Percentiles rank a stretch among this genome's conserved stretches.
Evolutionary conservation across 257 asterid genomes (phyloP).

Genomic region (Nicotiana noctiflora): DNA sequence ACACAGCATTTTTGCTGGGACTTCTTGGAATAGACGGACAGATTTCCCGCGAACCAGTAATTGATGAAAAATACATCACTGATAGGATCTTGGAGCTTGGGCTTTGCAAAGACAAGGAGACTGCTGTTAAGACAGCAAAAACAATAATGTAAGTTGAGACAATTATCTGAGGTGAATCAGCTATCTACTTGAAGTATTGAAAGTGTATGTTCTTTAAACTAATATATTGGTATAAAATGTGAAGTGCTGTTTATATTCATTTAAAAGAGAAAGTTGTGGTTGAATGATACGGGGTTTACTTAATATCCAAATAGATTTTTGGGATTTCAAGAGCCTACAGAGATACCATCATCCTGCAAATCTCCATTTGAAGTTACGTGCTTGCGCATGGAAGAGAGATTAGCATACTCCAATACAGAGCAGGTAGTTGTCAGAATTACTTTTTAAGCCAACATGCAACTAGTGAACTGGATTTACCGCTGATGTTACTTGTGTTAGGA

Average conservation of each 20-base stretch:
- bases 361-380: conserved; percentile 70
- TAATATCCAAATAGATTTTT: conserved; percentile 39
- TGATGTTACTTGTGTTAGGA: conserved; percentile 37
- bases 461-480: not conserved
- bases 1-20: conserved; percentile 30
- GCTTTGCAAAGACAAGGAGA: conserved; percentile 42
- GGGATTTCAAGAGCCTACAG: conserved; percentile 60
- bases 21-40: conserved; percentile 32
- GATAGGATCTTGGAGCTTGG: conserved; percentile 54
- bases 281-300: not conserved
- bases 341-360: conserved; percentile 57
- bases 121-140: conserved; percentile 62
- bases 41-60: conserved; percentile 17
- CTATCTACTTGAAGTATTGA: not conserved
- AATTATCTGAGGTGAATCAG: not conserved
- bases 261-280: not conserved
- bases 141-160: conserved; percentile 60
- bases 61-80: conserved; percentile 50
- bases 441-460: not conserved
- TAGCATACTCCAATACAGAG: conserved; percentile 62
- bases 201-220: not conserved
- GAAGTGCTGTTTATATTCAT: not conserved
- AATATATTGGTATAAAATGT: not conserved
- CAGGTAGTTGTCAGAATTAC: conserved; percentile 31
- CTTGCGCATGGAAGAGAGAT: conserved; percentile 71